phyloP scores from a whole-genome alignment of 805 yeast species.

The Maudiozyma turicensis region DNA sequence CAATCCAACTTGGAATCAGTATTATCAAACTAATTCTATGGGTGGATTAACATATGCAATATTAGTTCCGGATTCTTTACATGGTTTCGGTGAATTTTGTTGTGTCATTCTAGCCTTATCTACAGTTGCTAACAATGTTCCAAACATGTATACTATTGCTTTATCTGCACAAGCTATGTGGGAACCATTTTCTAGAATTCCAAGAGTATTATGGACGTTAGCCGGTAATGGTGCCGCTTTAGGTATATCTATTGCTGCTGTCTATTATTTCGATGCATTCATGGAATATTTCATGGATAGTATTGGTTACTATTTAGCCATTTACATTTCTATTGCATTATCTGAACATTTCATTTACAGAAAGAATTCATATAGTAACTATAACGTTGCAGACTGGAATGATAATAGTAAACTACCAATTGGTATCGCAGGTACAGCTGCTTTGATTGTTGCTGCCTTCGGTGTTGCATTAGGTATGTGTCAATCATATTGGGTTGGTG shows the following conservation, averaged over 20 bases:
- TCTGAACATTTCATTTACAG: slow-evolving; percentile 79
- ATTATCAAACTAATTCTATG: slow-evolving; percentile 44
- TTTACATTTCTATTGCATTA: slow-evolving; percentile 65
- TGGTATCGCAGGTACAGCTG: slow-evolving; percentile 71
- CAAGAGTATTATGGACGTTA: slow-evolving; percentile 77
- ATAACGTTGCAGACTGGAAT: slow-evolving; percentile 54
- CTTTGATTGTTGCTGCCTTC: slow-evolving; percentile 72
- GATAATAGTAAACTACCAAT: slow-evolving; percentile 53
- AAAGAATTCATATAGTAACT: slow-evolving; percentile 46
- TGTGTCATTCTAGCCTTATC: slow-evolving; percentile 77
- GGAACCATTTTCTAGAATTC: slow-evolving; percentile 63
- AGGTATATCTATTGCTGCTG: slow-evolving; percentile 85
- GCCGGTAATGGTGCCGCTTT: slow-evolving; percentile 65
- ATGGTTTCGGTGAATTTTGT: slow-evolving; percentile 85
- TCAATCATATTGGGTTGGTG: slow-evolving; percentile 78
- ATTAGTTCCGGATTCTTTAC: slow-evolving; percentile 68
- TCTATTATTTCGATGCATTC: slow-evolving; percentile 59
- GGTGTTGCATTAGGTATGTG: slow-evolving; percentile 85
- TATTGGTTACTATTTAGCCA: slow-evolving; percentile 84
- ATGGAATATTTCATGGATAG: slow-evolving; percentile 85
- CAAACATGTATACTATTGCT: slow-evolving; percentile 87
- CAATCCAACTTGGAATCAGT: slow-evolving; percentile 35
- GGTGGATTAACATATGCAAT: slow-evolving; percentile 83
- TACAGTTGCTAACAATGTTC: slow-evolving; percentile 84
- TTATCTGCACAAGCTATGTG: slow-evolving; percentile 79